Evolutionary conservation across 106 monocot genomes (phyloP).

Genomic region (Amphibolis antarctica): DNA sequence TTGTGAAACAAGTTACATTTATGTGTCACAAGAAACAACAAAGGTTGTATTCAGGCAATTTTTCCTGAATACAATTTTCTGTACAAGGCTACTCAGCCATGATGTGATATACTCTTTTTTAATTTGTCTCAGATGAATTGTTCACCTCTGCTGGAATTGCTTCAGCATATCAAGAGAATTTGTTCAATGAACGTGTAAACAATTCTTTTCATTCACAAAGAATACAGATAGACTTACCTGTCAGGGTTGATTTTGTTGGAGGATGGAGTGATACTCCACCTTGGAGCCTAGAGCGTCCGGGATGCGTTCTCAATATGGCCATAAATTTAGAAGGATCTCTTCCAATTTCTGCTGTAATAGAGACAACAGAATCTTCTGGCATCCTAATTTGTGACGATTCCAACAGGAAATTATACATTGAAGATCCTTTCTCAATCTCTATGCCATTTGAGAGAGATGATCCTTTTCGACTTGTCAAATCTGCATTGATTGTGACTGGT

Average conservation of each 20-base stretch:
- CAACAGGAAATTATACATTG: constrained; percentile 42
- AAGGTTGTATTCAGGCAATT: too few species aligned
- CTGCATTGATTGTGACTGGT: constrained; percentile 71
- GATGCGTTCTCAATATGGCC: constrained; percentile 97
- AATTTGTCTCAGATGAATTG: constrained; percentile 22
- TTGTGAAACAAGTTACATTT: too few species aligned
- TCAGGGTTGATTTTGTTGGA: constrained; percentile 89
- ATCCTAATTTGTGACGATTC: constrained; percentile 64
- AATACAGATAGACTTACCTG: constrained; percentile 55
- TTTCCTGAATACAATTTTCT: too few species aligned
- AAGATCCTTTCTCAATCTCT: constrained; percentile 42
- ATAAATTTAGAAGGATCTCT: constrained; percentile 54
- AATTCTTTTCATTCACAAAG: constrained; percentile 24
- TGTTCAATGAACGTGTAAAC: background rate
- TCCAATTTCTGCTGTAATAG: constrained; percentile 48
- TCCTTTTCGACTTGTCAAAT: constrained; percentile 84
- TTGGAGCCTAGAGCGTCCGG: constrained; percentile 87
- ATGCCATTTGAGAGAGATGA: constrained; percentile 60
- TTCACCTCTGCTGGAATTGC: constrained; percentile 6
- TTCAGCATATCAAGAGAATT: constrained; percentile 5
- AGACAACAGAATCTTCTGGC: constrained; percentile 43
- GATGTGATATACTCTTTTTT: too few species aligned
- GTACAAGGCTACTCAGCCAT: too few species aligned
- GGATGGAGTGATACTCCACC: constrained; percentile 99
- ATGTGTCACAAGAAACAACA: too few species aligned